Base-by-base conservation (phyloP, 176 grass and related monocot genomes). In the Hsuehochloa calcarea region DNA sequence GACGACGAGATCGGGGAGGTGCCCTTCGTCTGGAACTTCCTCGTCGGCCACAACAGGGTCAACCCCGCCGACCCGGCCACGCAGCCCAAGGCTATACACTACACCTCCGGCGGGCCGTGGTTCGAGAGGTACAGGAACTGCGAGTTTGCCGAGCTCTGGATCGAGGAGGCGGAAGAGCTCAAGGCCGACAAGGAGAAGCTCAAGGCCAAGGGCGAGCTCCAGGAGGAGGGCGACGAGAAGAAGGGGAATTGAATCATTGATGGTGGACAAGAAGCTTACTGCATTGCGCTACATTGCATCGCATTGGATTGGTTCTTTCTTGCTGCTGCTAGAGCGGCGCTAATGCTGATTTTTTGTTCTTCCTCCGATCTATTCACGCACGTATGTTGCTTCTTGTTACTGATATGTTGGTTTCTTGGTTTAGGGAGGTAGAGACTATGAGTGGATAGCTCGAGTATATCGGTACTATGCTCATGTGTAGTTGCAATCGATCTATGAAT, bases 1-100 rank as follows among this genome's bases (percentile, higher is more conserved):
- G 90, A 95, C 80, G 88, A 87, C 72, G 93, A 95, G 68, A 95
- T 95, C 73, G 88, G 90, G 17, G 90, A 95, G 90, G 59, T 95
- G 29, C 83, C 93, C 19, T 95, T 95, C 70, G 88, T 71, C 22
- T 95, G 93, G 93, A 95, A 95, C 77, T 95, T 92, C 88, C 86
- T 95, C 63, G 90, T 95, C 62, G 93, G 93, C 29, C 93, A 95
- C 84, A 95, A 95, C 87, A 72, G 10, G 74, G 78, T 88, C 73
- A 83, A 95, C 45, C 88, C 85, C 0, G 68, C 40, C 44, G 93
- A 95, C 65, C 90, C 50, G 45, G 19, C 65, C 68, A 95, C 93
- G 8, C 29, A 23, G 44, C 93, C 93, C 14, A 90, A 84, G 73
- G 93, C 90, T 11, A 58, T 95, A 59, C 93, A 95, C 74, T 95